Evolutionary conservation across 2,329 filamentous ascomycete species (phyloP), one percentile per base, ranked within the genome.

Genomic region (Chaetomium strumarium): DNA sequence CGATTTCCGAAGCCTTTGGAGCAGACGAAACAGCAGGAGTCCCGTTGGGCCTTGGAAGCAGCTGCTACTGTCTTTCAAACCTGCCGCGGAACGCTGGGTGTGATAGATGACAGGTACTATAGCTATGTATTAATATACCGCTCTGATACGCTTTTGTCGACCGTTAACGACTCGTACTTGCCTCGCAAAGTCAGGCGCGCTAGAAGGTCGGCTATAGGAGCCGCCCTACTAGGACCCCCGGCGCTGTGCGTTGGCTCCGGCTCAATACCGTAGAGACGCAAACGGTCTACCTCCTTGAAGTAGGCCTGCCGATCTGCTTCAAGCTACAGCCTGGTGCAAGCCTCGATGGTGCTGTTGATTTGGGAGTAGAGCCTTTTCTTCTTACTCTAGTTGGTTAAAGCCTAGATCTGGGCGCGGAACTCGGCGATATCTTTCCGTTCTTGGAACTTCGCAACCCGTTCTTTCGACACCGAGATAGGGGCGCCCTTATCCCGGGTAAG

Each of bases 231-330:
- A 30, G 20, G 41, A 4, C 52, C 46, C 52, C 41, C 24, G n/a
- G 13, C 20, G n/a, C 52, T 30, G 17, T 42, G 42, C 46, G 46
- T 46, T 49, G n/a, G 52, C 24, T 33, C 36, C 42, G 38, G 52
- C 46, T 54, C 31, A 53, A 53, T 33, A 45, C 51, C 46, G 13
- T 46, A 17, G 41, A 53, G 51, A 53, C n/a, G n/a, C n/a, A n/a
- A n/a, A n/a, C n/a, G n/a, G n/a, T n/a, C n/a, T n/a, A n/a, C n/a
- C n/a, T n/a, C 46, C 46, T 54, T 46, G 29, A 54, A 54, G 37
- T 54, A 54, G 46, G 52, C 52, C 41, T 46, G 36, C n/a, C 46
- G 46, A 45, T 54, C 42, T 33, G 14, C 14, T 12, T 54, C 42
- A 42, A 54, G 46, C 42, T 54, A 16, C 36, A 54, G 52, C 46